Conservation (phyloP, 345 rosid species). For the Sisymbrium irio region DNA sequence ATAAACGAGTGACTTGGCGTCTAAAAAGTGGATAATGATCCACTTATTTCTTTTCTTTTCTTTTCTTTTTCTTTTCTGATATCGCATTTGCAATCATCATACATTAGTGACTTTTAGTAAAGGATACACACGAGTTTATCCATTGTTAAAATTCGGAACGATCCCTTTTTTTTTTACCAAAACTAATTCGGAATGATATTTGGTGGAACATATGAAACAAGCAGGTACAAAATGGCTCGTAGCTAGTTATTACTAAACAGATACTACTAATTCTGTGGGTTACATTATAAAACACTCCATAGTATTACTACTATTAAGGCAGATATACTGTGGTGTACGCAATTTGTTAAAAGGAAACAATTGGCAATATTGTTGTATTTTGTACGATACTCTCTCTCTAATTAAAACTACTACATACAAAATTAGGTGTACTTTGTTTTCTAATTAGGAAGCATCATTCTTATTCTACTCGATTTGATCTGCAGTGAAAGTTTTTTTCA, state of each 20-base stretch:
- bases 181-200: not conserved
- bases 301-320: too few relatives aligned
- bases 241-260: not conserved
- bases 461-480: not conserved
- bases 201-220: not conserved
- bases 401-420: not conserved
- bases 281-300: not conserved
- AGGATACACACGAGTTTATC: not conserved
- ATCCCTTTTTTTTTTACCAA: not conserved
- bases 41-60: not conserved
- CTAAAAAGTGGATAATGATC: constrained; percentile 27
- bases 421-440: not conserved
- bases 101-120: not conserved
- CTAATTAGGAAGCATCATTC: not conserved
- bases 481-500: too few relatives aligned
- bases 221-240: not conserved
- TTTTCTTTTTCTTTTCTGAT: not conserved
- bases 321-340: too few relatives aligned
- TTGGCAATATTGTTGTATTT: not conserved
- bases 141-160: not conserved
- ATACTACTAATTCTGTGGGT: not conserved
- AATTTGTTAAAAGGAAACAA: too few relatives aligned
- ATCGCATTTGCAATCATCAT: not conserved
- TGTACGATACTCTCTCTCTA: not conserved
- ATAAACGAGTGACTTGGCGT: constrained; percentile 33